Evolutionary conservation across 169 alveolate species (phyloP), one percentile per base, ranked within the genome.

Genomic region (Neospora caninum): DNA sequence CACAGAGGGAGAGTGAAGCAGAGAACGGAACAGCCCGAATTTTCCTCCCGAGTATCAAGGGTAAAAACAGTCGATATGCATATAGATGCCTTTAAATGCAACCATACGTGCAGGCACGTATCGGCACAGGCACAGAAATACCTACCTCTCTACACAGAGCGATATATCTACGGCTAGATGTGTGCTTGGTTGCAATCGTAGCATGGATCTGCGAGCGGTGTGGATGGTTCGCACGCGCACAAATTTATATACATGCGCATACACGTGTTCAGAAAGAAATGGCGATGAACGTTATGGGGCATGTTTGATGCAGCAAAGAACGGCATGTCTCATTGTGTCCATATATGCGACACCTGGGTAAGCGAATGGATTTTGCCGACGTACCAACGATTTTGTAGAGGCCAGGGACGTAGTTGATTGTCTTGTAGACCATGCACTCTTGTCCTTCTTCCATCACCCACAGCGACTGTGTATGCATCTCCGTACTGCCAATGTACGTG

Each of bases 401-500:
- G 0, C 99, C 99, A 0, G 99, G 99, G 18, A 98, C 99, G 95
- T 97, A 99, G 53, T 95, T 87, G 34, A 97, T 96, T 89, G 95
- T 96, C 82, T 96, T 95, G 80, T 93, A 91, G 82, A 97, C 99
- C 97, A 99, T 98, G 41, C 97, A 96, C 86, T 95, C 96, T 69
- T 95, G 96, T 39, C 95, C 95, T 41, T 96, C 96, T 92, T 98
- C 99, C 96, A 97, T 98, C 64, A 99, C 99, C 99, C 99, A 99
- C 96, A 99, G 95, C 91, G 97, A 96, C 93, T 98, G 98, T 54
- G 97, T 98, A 93, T 98, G 98, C 88, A 96, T 94, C 95, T 99
- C 99, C 29, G 98, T 96, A 95, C 99, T 97, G 25, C 99, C 99
- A 43, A 99, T 98, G 96, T 99, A 99, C 31, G 99, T 98, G 95